Base-by-base conservation (phyloP, 2,329 filamentous ascomycete genomes). In the Penicillium sumatraense region DNA sequence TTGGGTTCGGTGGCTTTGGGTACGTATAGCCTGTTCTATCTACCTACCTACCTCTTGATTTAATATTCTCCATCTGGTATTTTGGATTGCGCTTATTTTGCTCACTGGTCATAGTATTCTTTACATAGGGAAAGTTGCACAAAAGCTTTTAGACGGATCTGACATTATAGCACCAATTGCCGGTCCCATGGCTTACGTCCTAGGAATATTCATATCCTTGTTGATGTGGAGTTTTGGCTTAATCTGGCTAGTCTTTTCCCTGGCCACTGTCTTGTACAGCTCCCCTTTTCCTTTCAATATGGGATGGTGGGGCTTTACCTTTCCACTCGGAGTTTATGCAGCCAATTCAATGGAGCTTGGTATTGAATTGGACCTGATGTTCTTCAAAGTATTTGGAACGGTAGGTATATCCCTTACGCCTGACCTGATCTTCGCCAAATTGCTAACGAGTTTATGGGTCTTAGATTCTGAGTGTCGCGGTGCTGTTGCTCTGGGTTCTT, bases 1-100 rank as follows among this genome's bases (percentile, higher is more conserved):
- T 89, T 0, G 87, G 87, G 0, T 85, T 87, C 67, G 86, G 86
- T 16, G 86, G 84, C 1, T 89, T 84, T 59, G 81, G 78, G 56
- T 70, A 70, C 51, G 62, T 5, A 46, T 13, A 13, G n/a, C 14
- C 16, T 18, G 16, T n/a, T n/a, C n/a, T n/a, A n/a, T n/a, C n/a
- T n/a, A n/a, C n/a, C n/a, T n/a, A n/a, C n/a, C n/a, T n/a, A n/a
- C n/a, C n/a, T n/a, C n/a, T n/a, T n/a, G n/a, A n/a, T n/a, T 31
- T 21, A 21, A 5, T 21, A 9, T 24, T 26, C 18, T 24, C n/a
- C 18, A 18, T 8, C 16, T 7, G 8, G 9, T 2, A 38, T 3
- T 18, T 18, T n/a, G n/a, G 27, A 33, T 14, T 14, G 10, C 13
- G n/a, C n/a, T n/a, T n/a, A n/a, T n/a, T n/a, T 38, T 38, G 71